Base-by-base conservation (phyloP, 148 eudicot species). In the Linanthus parryae region DNA sequence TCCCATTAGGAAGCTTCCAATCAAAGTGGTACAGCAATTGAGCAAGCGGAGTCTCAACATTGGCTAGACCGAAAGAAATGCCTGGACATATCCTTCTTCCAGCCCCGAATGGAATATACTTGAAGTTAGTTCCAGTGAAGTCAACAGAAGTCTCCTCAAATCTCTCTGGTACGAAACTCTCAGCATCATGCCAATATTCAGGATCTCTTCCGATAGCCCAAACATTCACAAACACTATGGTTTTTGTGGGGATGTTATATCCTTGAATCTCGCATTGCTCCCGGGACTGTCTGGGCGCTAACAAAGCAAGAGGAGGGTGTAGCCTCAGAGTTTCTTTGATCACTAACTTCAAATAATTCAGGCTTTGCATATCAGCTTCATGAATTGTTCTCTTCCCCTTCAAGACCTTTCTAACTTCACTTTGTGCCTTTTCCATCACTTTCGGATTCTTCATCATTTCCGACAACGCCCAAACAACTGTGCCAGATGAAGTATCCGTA, bases 121-220 rank as follows among this genome's bases (percentile, higher is more conserved):
- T 81, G 19, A 69, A 84, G 70, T 80, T 79, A 21, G 60, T 74
- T 38, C 87, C 92, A 46, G 57, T 80, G 61, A 57, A 74, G 56
- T 80, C 87, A 38, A 80, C 69, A 29, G 27, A 23, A 40, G 58
- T 59, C 6, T 52, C 57, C 50, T 69, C 23, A 53, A 81, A 81
- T 52, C 83, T 73, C 46, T 76, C 76, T 13, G 81, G 81, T 20
- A 62, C 50, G 44, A 79, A 85, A 44, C 1, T 36, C 19, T 84
- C 68, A n/a, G 78, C 73, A 44, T 82, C 55, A n/a, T 58, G 42
- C 89, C 86, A 82, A 5, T 59, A 48, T 56, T 70, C 50, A 1
- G 78, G 67, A 30, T 79, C 81, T 41, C 83, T 76, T 12, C 81
- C 83, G 30, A 85, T 71, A 4, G 88, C 83, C 81, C 85, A 79